These are phyloP conservation scores for Macadamia integrifolia DNA, from an alignment of 164 flowering plant genomes.

Conservation along the genomic window DNA sequence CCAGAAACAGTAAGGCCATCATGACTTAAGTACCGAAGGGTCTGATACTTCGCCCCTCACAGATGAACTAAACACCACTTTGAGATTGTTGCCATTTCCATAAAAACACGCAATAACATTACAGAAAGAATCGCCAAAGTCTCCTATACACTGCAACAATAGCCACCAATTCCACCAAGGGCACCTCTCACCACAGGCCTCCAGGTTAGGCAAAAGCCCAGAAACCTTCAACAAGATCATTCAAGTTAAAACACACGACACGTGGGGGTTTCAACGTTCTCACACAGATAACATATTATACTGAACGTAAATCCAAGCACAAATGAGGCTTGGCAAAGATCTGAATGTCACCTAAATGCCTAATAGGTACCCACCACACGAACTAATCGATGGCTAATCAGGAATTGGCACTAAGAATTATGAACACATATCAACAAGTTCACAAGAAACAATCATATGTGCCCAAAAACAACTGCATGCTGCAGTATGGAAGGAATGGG, in stretches of 20 bases:
- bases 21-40: conserved; percentile 65
- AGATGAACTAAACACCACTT: conserved; percentile 92
- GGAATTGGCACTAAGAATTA: background rate
- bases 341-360: conserved; percentile 5
- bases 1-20: conserved; percentile 99
- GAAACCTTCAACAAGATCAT: conserved; percentile 75
- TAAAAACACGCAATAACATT: conserved; percentile 80
- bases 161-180: conserved; percentile 75
- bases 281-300: conserved; percentile 22
- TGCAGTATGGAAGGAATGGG: no score
- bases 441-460: background rate
- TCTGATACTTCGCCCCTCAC: conserved; percentile 76
- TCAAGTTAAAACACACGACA: conserved; percentile 52
- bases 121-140: conserved; percentile 85
- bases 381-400: conserved; percentile 5
- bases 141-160: conserved; percentile 68
- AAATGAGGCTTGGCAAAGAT: conserved; percentile 20
- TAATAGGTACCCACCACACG: conserved; percentile 11
- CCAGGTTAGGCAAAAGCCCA: conserved; percentile 67
- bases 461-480: no score
- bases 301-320: conserved; percentile 23
- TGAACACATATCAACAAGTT: background rate
- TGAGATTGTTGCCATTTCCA: conserved; percentile 75
- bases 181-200: conserved; percentile 67
- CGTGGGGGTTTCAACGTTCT: conserved; percentile 34